Conservation (phyloP, 1,284 basidiomycete genomes). For the Gomphus bonarii region DNA sequence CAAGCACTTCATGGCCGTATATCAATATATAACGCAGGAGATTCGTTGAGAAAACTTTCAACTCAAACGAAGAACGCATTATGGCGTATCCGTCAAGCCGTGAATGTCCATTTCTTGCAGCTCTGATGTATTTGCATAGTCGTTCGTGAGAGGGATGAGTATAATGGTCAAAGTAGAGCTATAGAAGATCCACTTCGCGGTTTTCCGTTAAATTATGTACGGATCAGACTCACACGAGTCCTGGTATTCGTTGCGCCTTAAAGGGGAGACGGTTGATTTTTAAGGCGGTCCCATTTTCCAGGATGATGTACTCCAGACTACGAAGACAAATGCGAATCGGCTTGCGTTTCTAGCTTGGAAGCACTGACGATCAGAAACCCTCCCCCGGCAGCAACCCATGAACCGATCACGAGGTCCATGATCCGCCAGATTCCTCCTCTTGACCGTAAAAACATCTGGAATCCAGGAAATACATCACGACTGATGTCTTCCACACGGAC, state of each 20-base stretch:
- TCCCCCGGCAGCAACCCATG: conserved; percentile 33
- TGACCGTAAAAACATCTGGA: conserved; percentile 37
- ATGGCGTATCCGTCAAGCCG: conserved; percentile 5
- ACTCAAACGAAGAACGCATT: background rate
- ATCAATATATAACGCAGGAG: no score
- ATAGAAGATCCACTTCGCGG: background rate
- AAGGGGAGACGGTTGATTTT: no score
- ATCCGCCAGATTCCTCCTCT: conserved; percentile 35
- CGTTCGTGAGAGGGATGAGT: conserved; percentile 1
- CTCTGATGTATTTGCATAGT: background rate
- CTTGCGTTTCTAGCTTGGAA: conserved; percentile 11
- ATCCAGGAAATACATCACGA: conserved; percentile 48
- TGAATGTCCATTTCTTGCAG: background rate
- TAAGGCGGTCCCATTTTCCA: no score
- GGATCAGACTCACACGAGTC: background rate
- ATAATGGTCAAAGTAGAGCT: background rate
- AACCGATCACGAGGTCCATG: conserved; percentile 32
- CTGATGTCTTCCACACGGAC: conserved; percentile 52
- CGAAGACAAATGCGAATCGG: background rate
- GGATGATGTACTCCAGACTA: no score
- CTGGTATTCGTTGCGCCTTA: no score
- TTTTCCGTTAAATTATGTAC: background rate
- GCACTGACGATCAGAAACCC: conserved; percentile 49
- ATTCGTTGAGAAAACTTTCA: background rate
- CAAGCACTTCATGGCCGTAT: no score